Evolutionary conservation across 164 flowering plant genomes (phyloP).

Genomic region (Dillenia suffruticosa): DNA sequence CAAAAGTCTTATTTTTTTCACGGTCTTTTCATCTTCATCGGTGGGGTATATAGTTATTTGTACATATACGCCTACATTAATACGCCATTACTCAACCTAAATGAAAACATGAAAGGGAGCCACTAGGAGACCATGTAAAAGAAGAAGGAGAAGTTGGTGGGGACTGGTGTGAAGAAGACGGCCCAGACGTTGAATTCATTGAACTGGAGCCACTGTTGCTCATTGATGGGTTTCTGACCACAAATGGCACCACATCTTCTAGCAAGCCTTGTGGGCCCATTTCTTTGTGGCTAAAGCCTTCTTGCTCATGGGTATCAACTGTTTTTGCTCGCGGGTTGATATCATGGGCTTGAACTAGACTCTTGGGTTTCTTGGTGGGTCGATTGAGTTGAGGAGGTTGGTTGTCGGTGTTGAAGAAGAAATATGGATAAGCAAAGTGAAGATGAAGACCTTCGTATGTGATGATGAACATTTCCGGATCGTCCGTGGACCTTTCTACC

Average conservation of each 20-base stretch:
- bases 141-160: constrained; percentile 34
- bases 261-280: constrained; percentile 59
- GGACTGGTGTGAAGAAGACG: constrained; percentile 19
- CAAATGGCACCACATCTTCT: constrained; percentile 77
- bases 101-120: no score
- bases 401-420: constrained; percentile 11
- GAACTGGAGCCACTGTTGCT: constrained; percentile 21
- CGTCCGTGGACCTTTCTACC: constrained; percentile 73
- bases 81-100: no score
- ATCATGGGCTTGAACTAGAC: constrained; percentile 9
- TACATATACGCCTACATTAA: no score
- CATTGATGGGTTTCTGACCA: constrained; percentile 50
- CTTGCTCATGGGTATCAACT: background rate
- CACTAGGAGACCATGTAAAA: constrained; percentile 25
- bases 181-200: no score
- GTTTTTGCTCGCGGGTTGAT: background rate
- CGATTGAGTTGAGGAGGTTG: constrained; percentile 4
- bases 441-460: constrained; percentile 97
- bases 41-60: no score
- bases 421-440: constrained; percentile 67
- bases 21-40: no score
- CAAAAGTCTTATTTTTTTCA: no score
- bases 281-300: constrained; percentile 3
- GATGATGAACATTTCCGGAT: constrained; percentile 68
- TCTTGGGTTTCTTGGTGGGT: constrained; percentile 22